Conservation (phyloP, 345 rosid species). For the Eucalyptus dawsonii region DNA sequence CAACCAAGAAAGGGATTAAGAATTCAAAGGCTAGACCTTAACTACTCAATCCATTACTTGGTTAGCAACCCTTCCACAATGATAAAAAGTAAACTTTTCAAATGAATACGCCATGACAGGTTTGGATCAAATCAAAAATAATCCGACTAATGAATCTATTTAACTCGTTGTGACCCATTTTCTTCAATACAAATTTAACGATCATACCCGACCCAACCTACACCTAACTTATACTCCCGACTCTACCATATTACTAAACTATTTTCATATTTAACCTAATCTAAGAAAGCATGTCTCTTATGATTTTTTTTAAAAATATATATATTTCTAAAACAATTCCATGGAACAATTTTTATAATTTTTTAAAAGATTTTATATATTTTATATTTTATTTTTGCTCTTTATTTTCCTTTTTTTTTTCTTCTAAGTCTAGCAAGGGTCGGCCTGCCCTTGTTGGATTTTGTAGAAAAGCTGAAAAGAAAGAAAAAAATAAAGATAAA, state of each 20-base stretch:
- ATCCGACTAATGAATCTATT: neutral
- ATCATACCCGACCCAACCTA: too few relatives aligned
- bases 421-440: neutral
- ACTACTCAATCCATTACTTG: neutral
- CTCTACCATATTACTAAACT: neutral
- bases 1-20: neutral
- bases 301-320: too few relatives aligned
- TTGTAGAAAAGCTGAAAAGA: neutral
- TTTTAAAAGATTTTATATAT: too few relatives aligned
- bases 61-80: neutral
- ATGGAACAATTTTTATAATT: neutral
- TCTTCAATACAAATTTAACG: neutral
- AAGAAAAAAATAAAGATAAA: too few relatives aligned
- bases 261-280: neutral
- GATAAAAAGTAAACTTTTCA: neutral
- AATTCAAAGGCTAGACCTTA: neutral
- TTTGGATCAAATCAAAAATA: accelerated
- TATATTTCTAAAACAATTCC: neutral
- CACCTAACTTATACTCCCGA: too few relatives aligned
- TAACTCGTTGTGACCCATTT: neutral
- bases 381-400: too few relatives aligned
- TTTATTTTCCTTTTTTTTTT: neutral
- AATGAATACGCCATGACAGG: neutral
- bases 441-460: neutral
- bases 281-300: neutral